These are phyloP conservation scores for Suhomyces vadensis DNA, from an alignment of 805 yeast species.

Conservation along the genomic window DNA sequence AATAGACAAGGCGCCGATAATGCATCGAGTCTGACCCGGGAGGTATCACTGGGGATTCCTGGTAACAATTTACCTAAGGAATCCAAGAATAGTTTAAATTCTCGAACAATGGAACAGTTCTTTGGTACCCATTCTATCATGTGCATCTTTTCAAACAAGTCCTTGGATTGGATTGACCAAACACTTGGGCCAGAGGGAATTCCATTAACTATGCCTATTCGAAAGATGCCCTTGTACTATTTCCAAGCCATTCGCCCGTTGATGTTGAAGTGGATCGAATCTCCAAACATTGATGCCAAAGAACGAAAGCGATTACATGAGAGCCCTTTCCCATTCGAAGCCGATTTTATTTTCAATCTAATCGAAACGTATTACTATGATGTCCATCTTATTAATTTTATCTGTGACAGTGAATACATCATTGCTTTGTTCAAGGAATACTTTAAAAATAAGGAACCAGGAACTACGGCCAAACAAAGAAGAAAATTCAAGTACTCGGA, in stretches of 20 bases:
- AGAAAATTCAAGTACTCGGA: constrained; percentile 30
- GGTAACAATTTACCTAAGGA: neutral
- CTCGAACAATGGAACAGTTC: constrained; percentile 18
- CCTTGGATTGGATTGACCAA: constrained; percentile 33
- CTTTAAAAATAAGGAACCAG: constrained; percentile 18
- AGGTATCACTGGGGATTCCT: neutral
- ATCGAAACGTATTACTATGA: constrained; percentile 25
- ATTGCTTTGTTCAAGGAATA: constrained; percentile 25
- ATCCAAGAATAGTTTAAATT: neutral
- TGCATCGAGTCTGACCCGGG: neutral
- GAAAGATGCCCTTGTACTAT: constrained; percentile 29
- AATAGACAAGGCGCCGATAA: constrained; percentile 16
- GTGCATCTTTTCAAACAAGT: constrained; percentile 35
- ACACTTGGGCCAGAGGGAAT: constrained; percentile 24
- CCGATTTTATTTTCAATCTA: constrained; percentile 25
- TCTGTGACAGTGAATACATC: constrained; percentile 20
- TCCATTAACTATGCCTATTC: constrained; percentile 25
- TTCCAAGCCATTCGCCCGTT: constrained; percentile 18
- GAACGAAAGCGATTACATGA: constrained; percentile 20
- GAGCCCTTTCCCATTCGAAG: constrained; percentile 24
- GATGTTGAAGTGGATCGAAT: constrained; percentile 32
- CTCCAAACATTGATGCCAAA: constrained; percentile 23
- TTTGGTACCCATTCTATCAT: constrained; percentile 40
- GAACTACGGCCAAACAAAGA: constrained; percentile 6
- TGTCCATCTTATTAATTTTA: constrained; percentile 22